phyloP scores from a whole-genome alignment of 306 rosid genomes.

The Vigna angularis region DNA sequence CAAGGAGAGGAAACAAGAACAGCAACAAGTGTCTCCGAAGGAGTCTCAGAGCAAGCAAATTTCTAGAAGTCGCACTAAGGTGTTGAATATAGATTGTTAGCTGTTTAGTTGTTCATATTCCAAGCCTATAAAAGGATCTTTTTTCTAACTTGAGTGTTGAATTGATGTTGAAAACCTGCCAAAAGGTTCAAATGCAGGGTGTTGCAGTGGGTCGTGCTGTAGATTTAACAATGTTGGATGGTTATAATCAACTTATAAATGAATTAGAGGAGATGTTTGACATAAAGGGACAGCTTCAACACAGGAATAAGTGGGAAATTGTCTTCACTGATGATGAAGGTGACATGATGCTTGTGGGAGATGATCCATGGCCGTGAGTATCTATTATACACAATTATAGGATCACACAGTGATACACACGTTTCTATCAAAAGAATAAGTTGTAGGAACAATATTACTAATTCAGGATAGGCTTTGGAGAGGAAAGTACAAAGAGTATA shows the following conservation, averaged over 20 bases:
- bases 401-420: neutral
- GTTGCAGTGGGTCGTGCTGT: conserved; percentile 96
- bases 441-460: neutral
- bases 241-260: conserved; percentile 77
- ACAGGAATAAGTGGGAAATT: conserved; percentile 74
- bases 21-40: conserved; percentile 52
- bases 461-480: neutral
- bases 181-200: conserved; percentile 97
- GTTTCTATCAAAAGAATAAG: neutral
- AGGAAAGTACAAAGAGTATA: no score
- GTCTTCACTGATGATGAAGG: conserved; percentile 94
- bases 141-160: conserved; percentile 37
- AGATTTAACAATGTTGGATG: conserved; percentile 80
- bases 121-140: neutral
- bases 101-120: neutral
- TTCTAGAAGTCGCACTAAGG: conserved; percentile 93
- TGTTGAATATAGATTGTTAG: conserved; percentile 37
- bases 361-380: conserved; percentile 94
- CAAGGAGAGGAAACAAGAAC: conserved; percentile 59
- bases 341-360: conserved; percentile 91
- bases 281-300: conserved; percentile 78
- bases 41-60: conserved; percentile 73
- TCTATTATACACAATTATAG: conserved; percentile 22
- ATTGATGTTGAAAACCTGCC: conserved; percentile 41
- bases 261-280: conserved; percentile 91